Percentiles rank a stretch among this genome's conserved stretches.
Conservation (phyloP, 164 flowering plant species). For the Vitis cinerea region DNA sequence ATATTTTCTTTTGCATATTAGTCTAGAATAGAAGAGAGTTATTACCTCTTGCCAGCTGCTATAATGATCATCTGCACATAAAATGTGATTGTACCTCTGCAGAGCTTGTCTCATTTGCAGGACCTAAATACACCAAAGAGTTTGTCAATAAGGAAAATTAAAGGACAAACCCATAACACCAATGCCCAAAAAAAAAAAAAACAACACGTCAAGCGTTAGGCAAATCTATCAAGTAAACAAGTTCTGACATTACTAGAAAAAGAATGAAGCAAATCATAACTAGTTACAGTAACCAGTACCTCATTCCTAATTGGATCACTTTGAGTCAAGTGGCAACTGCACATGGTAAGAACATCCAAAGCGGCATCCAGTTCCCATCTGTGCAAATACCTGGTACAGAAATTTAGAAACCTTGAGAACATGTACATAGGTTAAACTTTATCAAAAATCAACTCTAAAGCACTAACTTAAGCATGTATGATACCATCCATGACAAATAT, state of each 20-base stretch:
- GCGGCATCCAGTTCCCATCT: slow-evolving; percentile 94
- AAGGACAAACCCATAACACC: neutral
- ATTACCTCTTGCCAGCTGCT: slow-evolving; percentile 95
- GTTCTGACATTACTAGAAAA: neutral
- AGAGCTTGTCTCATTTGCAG: slow-evolving; percentile 78
- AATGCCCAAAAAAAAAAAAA: neutral
- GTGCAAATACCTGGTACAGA: slow-evolving; percentile 65
- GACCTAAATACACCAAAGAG: slow-evolving; percentile 46
- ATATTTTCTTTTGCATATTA: neutral
- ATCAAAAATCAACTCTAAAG: too few species aligned
- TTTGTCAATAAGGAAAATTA: slow-evolving; percentile 5
- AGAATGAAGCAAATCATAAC: slow-evolving; percentile 1
- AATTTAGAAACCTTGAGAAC: neutral
- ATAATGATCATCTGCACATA: slow-evolving; percentile 82
- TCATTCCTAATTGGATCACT: slow-evolving; percentile 63
- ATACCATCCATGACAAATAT: too few species aligned
- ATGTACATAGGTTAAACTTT: too few species aligned
- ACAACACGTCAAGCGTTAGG: neutral
- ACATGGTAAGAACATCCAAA: slow-evolving; percentile 92
- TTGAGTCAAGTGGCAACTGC: slow-evolving; percentile 83
- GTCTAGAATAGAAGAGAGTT: neutral
- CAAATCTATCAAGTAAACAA: neutral
- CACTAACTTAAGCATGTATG: too few species aligned
- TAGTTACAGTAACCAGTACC: slow-evolving; percentile 34
- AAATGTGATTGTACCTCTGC: slow-evolving; percentile 82